Percentiles rank a stretch among this genome's conserved stretches.
Evolutionary conservation across 1,284 basidiomycete species (phyloP).

Genomic region (Somion occarium): DNA sequence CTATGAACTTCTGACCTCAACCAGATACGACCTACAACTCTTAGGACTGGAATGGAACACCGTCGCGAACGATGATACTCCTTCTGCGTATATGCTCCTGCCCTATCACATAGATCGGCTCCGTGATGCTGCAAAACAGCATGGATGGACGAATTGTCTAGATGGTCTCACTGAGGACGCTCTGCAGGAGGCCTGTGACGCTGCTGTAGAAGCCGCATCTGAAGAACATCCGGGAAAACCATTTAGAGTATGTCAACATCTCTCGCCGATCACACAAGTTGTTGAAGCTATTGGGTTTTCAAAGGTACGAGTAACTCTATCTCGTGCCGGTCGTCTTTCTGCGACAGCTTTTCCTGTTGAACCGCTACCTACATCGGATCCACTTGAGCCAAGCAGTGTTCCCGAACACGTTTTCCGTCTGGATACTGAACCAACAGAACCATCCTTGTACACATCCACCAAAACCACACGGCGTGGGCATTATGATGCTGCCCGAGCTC

Average conservation of each 20-base stretch:
- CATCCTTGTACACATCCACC: conserved; percentile 54
- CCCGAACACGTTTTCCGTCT: conserved; percentile 33
- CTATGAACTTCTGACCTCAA: conserved; percentile 46
- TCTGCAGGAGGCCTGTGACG: conserved; percentile 38
- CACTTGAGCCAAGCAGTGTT: conserved; percentile 14
- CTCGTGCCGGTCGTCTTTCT: conserved; percentile 37
- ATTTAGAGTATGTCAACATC: conserved; percentile 15
- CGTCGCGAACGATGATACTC: conserved; percentile 34
- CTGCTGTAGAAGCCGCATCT: conserved; percentile 30
- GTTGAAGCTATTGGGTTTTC: neutral
- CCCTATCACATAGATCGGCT: conserved; percentile 57
- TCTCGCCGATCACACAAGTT: neutral
- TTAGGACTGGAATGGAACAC: conserved; percentile 51
- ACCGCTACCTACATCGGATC: conserved; percentile 35
- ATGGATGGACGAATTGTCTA: conserved; percentile 41
- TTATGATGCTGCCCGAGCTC: conserved; percentile 57
- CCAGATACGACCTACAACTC: conserved; percentile 53
- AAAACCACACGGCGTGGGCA: conserved; percentile 62
- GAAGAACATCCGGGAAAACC: conserved; percentile 5
- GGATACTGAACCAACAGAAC: conserved; percentile 48
- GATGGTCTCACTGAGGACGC: conserved; percentile 31
- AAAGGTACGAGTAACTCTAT: conserved; percentile 57
- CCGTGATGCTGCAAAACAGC: conserved; percentile 38
- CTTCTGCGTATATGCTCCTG: conserved; percentile 56
- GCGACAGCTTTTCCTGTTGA: conserved; percentile 37